Base-by-base conservation (phyloP, 2,329 filamentous ascomycete species). In the Alternaria postmessia region DNA sequence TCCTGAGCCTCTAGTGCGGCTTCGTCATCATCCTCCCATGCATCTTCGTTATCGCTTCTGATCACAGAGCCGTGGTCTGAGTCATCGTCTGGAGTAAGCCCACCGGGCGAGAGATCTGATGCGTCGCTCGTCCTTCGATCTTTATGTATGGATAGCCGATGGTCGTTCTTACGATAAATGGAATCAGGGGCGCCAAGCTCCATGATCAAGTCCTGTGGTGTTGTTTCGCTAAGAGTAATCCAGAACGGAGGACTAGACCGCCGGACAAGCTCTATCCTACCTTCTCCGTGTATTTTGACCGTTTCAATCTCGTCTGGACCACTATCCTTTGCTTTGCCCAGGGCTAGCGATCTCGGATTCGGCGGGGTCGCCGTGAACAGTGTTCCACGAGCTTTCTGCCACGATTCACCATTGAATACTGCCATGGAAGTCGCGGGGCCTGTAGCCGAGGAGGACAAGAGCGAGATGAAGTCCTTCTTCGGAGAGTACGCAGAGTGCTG, bases 121-220 rank as follows among this genome's bases (percentile, higher is more conserved):
- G 73, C 72, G 46, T 78, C 75, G 30, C 76, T 78, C 7, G 69
- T 69, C 51, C 74, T 70, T 20, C 75, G 69, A n/a, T 78, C 74
- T 48, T 78, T 78, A 59, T 97, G 94, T 53, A 97, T 95, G 12
- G 92, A 91, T 81, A 97, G 91, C 49, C 92, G 88, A 75, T 93
- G 90, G 75, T 97, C 93, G 71, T 91, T 92, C 80, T 96, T 97
- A 64, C 91, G 88, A 78, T 97, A 97, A 44, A 96, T 96, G 20
- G 94, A 92, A 76, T 97, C 94, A 2, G 95, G 95, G 5, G 95
- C 93, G 0, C 95, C 95, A 7, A 99, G 86, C 72, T 97, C 94
- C 59, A 92, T 90, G 20, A 98, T 87, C 3, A 99, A 82, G 68
- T 98, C 93, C 80, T 99, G 95, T 0, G 93, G 92, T 1, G 92